Evolutionary conservation across 176 grass and related monocot genomes (phyloP), one percentile per base, ranked within the genome.

Genomic region (Phoenix roebelenii): DNA sequence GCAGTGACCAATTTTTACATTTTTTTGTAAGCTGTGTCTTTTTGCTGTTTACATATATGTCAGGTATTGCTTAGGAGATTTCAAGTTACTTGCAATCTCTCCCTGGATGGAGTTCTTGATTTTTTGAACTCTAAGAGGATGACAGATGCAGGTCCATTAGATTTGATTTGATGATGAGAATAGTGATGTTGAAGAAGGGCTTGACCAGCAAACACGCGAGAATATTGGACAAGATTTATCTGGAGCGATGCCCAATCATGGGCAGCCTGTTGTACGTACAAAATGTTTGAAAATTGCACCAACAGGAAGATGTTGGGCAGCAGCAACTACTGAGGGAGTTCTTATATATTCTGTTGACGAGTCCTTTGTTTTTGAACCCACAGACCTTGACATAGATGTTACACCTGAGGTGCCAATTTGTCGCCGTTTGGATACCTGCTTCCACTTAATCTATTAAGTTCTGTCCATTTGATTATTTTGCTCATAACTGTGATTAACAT

Each of bases 111-210:
- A 49, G 87, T 92, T 56, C 87, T 98, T 70, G 93, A 98, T 77
- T 92, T 98, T 72, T 71, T 91, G n/a, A 92, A 98, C 79, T 98
- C 93, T 0, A 98, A 92, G 55, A 92, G 71, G 59, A 98, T 98
- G 93, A 98, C 93, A 17, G 87, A 83, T 74, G 87, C 84, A 17
- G 93, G 93, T 29, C 73, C 93, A 22, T 49, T 98, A 65, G 87
- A 98, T 85, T 73, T 98, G 30, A 98, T 98, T 98, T 68, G 84
- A 98, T 67, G 87, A 92, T 32, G 72, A 82, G n/a, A 75, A 92
- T 57, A 82, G 76, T 75, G 93, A 92, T 59, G 23, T 78, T 77
- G 87, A 98, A 18, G 93, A 87, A 61, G 87, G 93, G 70, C 75
- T 98, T 50, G 87, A 92, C 72, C 64, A 24, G 50, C 93, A 98